Conservation (phyloP, 768 basidiomycete genomes). For the Saitozyma sp. region DNA sequence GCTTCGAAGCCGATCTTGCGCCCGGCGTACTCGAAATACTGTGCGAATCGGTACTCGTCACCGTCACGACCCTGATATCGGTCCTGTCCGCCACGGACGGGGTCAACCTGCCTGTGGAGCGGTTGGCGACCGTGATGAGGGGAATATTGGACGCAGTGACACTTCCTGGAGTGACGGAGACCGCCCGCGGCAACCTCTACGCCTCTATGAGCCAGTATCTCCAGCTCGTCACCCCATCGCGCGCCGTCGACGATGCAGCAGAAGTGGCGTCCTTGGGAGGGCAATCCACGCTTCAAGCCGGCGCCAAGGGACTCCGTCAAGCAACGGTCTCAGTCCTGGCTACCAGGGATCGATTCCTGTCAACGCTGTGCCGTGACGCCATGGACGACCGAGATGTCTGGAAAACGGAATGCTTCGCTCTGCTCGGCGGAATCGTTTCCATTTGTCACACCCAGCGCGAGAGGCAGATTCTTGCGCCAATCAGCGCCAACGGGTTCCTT, state of each 20-base stretch:
- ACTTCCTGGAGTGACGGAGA: constrained; percentile 74
- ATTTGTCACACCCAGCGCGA: constrained; percentile 71
- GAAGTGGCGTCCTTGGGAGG: constrained; percentile 22
- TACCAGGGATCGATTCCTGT: constrained; percentile 69
- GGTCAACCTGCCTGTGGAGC: constrained; percentile 69
- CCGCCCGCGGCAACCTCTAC: constrained; percentile 93
- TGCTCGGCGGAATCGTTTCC: constrained; percentile 76
- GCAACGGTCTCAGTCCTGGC: constrained; percentile 68
- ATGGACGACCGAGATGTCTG: constrained; percentile 94
- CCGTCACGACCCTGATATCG: constrained; percentile 72
- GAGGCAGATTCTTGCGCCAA: constrained; percentile 59
- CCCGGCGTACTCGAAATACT: constrained; percentile 77
- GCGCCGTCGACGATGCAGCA: constrained; percentile 20
- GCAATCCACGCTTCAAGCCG: constrained; percentile 49
- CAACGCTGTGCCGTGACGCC: constrained; percentile 79
- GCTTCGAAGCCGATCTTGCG: constrained; percentile 66
- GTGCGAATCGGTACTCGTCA: constrained; percentile 75
- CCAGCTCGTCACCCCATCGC: constrained; percentile 61
- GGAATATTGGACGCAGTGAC: constrained; percentile 72
- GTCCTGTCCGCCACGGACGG: constrained; percentile 53
- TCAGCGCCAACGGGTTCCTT: constrained; percentile 69
- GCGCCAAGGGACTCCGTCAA: constrained; percentile 53
- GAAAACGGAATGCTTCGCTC: constrained; percentile 92
- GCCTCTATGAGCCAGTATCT: constrained; percentile 86
- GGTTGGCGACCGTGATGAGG: constrained; percentile 71